Percentiles rank a stretch among this genome's conserved stretches.
Conservation (phyloP, 306 rosid species). For the Malus asiatica region DNA sequence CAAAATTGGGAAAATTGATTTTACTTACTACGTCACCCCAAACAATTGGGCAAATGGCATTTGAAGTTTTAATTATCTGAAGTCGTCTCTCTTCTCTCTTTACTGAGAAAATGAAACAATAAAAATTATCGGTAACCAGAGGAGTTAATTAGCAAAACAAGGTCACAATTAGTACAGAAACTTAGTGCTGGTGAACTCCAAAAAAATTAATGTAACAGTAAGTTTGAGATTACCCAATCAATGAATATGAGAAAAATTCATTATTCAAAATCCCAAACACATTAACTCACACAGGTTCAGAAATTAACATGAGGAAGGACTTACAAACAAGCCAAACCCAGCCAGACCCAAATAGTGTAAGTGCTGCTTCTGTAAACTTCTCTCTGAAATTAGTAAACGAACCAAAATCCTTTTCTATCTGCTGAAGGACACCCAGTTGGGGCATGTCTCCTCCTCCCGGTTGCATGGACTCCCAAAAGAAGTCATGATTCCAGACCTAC, state of each 20-base stretch:
- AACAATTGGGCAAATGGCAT: conserved; percentile 70
- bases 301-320: conserved; percentile 21
- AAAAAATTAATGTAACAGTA: no score
- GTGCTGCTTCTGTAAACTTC: conserved; percentile 59
- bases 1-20: background rate
- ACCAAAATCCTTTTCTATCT: conserved; percentile 95
- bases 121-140: background rate
- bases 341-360: conserved; percentile 85
- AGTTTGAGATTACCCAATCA: background rate
- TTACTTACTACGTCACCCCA: conserved; percentile 85
- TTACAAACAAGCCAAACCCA: conserved; percentile 99
- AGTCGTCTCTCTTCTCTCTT: conserved; percentile 77
- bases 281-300: background rate
- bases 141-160: conserved; percentile 2
- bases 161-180: background rate
- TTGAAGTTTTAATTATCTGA: conserved; percentile 58
- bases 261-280: conserved; percentile 2
- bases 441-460: conserved; percentile 91
- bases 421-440: conserved; percentile 62
- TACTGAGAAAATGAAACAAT: conserved; percentile 39
- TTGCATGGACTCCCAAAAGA: conserved; percentile 98
- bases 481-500: conserved; percentile 98
- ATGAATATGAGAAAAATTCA: background rate
- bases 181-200: background rate
- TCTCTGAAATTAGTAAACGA: conserved; percentile 70